Base-by-base conservation (phyloP, 139 green algal genomes). In the Chlorella sp. region DNA sequence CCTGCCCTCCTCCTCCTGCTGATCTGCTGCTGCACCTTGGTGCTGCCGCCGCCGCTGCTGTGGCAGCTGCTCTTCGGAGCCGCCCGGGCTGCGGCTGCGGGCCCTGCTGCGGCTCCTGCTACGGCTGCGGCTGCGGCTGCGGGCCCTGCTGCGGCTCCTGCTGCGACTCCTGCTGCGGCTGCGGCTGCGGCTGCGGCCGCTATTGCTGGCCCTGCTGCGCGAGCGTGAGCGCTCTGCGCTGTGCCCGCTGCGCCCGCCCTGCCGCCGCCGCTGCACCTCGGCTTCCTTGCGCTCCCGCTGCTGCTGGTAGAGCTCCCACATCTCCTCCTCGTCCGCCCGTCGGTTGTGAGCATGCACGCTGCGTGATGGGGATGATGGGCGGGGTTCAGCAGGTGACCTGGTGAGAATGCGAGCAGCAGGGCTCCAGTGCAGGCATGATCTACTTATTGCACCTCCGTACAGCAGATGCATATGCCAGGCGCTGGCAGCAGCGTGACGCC, bases 291-390 rank as follows among this genome's bases (percentile, higher is more conserved):
- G 79, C 67, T 88, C 76, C 54, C 60, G 48, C 83, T 90, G 83
- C 41, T 64, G 68, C 70, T 92, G 76, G 64, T 87, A 74, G 43
- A 73, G 81, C 79, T 90, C 88, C 92, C 92, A 95, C 89, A 95
- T 87, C 75, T 89, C 82, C 30, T 79, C 76, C 81, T 94, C 91
- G 20, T 94, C 85, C n/a, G 73, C 86, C 28, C 88, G 82, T 41
- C 76, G 84, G 89, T 95, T 95, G 41, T 89, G 56, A 5, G 51
- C 81, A 24, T 76, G 60, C 67, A 95, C 89, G 48, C 88, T 88
- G 8, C 11, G 51, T 20, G 13, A 2, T 26, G 51, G 9, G 9
- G 13, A 2, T 26, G 51, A 3, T 20, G 51, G 16, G 51, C 22
- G 51, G 51, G 46, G n/a, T n/a, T n/a, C n/a, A n/a, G n/a, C n/a